phyloP scores from a whole-genome alignment of 805 yeast genomes.

The Monosporozyma solicola region DNA sequence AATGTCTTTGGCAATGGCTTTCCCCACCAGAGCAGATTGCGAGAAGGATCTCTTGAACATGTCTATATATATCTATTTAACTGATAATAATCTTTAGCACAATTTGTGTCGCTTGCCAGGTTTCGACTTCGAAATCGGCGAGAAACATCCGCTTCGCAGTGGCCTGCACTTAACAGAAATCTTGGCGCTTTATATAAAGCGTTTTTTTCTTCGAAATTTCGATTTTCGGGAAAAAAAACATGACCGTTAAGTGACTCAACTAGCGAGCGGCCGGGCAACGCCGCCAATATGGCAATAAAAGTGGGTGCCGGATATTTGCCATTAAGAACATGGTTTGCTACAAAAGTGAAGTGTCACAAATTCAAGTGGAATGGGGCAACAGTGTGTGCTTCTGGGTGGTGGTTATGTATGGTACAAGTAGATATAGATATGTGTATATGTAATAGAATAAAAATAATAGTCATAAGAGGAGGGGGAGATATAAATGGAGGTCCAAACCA shows the following conservation, averaged over 20 bases:
- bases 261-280: slow-evolving; percentile 8
- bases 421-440: not conserved
- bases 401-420: not conserved
- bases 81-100: not conserved
- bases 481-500: not conserved
- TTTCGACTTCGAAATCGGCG: not conserved
- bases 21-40: slow-evolving; percentile 5
- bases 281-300: too few relatives aligned
- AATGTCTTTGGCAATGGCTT: slow-evolving; percentile 7
- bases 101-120: slow-evolving; percentile 1
- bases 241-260: slow-evolving; percentile 12
- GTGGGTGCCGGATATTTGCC: too few relatives aligned
- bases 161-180: slow-evolving; percentile 14
- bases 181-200: not conserved
- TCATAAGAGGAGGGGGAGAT: not conserved
- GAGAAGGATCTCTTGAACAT: slow-evolving; percentile 19
- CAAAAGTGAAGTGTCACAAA: not conserved
- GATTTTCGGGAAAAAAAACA: not conserved
- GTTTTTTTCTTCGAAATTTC: not conserved
- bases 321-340: too few relatives aligned
- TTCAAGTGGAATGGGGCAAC: not conserved
- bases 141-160: slow-evolving; percentile 7
- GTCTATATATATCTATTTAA: not conserved
- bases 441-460: not conserved
- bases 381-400: too few relatives aligned